Percentiles rank a stretch among this genome's conserved stretches.
Conservation (phyloP, 2,329 filamentous ascomycete species). For the Scedosporium apiospermum region DNA sequence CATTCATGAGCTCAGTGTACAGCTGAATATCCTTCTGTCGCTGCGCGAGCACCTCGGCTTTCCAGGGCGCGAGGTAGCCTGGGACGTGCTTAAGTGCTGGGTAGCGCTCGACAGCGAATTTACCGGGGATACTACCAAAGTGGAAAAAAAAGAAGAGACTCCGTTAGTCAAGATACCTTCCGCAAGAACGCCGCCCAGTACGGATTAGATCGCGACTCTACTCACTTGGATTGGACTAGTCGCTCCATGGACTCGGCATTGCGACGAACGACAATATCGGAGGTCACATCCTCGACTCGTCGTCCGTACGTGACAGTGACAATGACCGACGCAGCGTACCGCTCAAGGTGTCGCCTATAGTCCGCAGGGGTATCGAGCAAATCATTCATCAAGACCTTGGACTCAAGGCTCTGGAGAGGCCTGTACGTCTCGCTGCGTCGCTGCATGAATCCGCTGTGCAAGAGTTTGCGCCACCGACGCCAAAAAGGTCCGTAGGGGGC, state of each 20-base stretch:
- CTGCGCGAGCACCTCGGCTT: constrained; percentile 22
- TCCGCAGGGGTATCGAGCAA: constrained; percentile 18
- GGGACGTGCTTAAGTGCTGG: constrained; percentile 29
- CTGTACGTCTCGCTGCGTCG: constrained; percentile 31
- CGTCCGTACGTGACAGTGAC: constrained; percentile 32
- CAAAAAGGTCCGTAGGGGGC: constrained; percentile 31
- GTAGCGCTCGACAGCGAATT: constrained; percentile 30
- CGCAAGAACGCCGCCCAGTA: too few relatives aligned
- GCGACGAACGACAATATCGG: constrained; percentile 25
- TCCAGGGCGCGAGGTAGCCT: constrained; percentile 27
- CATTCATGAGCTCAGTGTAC: constrained; percentile 29
- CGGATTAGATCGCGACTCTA: neutral
- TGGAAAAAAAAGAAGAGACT: neutral
- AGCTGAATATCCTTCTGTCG: constrained; percentile 22
- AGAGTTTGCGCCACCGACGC: constrained; percentile 31
- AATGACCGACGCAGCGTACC: constrained; percentile 28
- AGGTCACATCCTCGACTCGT: constrained; percentile 21
- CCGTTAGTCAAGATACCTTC: neutral
- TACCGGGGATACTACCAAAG: constrained; percentile 14
- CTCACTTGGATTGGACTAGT: constrained; percentile 31
- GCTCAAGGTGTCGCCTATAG: constrained; percentile 20
- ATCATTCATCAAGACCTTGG: constrained; percentile 28
- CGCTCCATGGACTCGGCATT: constrained; percentile 33
- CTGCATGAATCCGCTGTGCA: constrained; percentile 34
- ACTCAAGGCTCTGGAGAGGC: constrained; percentile 30